Evolutionary conservation across 2,329 filamentous ascomycete species (phyloP).

Genomic region (Diplodia sapinea): DNA sequence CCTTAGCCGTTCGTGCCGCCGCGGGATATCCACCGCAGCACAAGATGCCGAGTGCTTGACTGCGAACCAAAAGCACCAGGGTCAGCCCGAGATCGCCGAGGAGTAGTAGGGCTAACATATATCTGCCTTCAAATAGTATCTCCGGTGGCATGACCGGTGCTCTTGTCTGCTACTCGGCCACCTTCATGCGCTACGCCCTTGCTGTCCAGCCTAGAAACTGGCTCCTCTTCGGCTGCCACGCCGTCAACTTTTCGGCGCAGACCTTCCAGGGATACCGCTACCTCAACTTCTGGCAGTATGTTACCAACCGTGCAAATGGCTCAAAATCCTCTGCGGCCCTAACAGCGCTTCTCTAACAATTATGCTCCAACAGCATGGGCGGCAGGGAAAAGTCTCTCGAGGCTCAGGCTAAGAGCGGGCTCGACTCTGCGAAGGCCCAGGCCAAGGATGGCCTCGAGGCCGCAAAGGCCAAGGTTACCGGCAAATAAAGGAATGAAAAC

Average conservation of each 20-base stretch:
- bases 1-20: not conserved
- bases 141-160: conserved; percentile 69
- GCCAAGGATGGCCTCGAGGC: conserved; percentile 43
- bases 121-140: conserved; percentile 55
- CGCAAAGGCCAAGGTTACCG: conserved; percentile 33
- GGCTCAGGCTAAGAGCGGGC: conserved; percentile 48
- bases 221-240: conserved; percentile 71
- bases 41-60: not conserved
- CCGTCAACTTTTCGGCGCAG: conserved; percentile 68
- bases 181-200: conserved; percentile 71
- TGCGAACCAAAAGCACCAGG: not conserved
- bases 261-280: conserved; percentile 67
- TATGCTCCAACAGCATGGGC: conserved; percentile 43
- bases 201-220: conserved; percentile 69
- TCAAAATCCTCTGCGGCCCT: not conserved
- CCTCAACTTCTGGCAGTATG: conserved; percentile 63
- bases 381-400: conserved; percentile 50
- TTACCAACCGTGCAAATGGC: not conserved
- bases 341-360: not conserved
- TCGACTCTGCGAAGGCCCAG: conserved; percentile 35
- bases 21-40: not conserved
- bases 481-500: conserved; percentile 2
- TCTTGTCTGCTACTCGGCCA: conserved; percentile 65
- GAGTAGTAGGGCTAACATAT: not conserved
- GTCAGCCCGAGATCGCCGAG: not conserved